A percentile compares a stretch with the other conserved stretches of the same genome.
Evolutionary conservation across 305 asterid species (phyloP).

Genomic region (Fraxinus baroniana): DNA sequence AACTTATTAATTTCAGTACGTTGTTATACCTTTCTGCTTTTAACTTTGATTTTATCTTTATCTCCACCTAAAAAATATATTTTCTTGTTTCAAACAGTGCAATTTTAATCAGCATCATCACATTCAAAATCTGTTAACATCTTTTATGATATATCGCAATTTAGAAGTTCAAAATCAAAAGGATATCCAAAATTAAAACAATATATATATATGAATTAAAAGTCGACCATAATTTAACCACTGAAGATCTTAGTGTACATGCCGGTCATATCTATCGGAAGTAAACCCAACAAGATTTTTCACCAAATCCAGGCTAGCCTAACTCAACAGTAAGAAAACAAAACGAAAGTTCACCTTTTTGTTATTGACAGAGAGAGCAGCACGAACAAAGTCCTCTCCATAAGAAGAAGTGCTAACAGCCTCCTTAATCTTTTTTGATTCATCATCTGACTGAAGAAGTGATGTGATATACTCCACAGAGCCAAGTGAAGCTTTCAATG

Average conservation of each 20-base stretch:
- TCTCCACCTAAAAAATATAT: neutral
- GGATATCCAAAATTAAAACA: neutral
- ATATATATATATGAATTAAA: too few relatives aligned
- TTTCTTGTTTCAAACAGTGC: neutral
- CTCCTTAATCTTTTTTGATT: conserved; percentile 64
- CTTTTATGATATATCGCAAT: neutral
- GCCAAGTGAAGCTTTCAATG: conserved; percentile 87
- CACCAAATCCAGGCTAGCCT: neutral
- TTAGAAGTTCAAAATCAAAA: neutral
- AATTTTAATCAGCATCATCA: neutral
- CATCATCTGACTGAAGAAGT: conserved; percentile 67
- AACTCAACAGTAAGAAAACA: neutral
- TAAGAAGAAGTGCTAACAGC: conserved; percentile 74
- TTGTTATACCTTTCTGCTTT: neutral
- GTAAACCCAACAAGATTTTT: neutral
- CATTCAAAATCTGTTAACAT: neutral
- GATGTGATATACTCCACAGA: conserved; percentile 92
- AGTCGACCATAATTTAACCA: neutral
- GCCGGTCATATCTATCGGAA: conserved; percentile 2
- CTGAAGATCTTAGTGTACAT: neutral
- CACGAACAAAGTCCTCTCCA: conserved; percentile 74
- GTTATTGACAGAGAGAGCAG: conserved; percentile 88
- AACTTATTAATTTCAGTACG: neutral
- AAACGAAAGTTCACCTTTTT: conserved; percentile 45
- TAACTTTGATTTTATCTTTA: neutral